Evolutionary conservation across 495 filamentous ascomycete genomes (phyloP).

Genomic region (Aspergillus olivimuriae): DNA sequence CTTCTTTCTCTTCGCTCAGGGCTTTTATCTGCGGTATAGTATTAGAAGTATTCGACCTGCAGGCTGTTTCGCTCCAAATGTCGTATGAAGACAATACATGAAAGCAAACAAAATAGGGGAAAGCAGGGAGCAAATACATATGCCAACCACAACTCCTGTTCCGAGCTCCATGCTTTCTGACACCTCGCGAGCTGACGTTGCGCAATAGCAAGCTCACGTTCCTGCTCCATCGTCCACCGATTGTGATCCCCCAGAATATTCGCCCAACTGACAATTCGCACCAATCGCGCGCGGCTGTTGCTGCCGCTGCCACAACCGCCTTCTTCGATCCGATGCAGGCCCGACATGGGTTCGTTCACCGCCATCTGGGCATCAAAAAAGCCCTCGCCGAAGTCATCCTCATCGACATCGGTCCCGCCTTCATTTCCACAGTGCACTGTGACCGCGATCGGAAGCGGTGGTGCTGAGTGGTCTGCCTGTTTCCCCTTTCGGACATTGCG

Average conservation of each 20-base stretch:
- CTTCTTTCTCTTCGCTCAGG: slow-evolving; percentile 34
- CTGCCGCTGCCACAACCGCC: slow-evolving; percentile 6
- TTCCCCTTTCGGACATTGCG: slow-evolving; percentile 3
- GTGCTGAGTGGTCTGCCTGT: neutral
- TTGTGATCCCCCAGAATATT: slow-evolving; percentile 25
- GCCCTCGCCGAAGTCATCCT: neutral
- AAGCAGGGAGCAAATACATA: slow-evolving; percentile 27
- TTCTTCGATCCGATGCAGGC: slow-evolving; percentile 3
- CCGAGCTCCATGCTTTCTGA: slow-evolving; percentile 40
- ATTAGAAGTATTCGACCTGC: no score
- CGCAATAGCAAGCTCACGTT: slow-evolving; percentile 25
- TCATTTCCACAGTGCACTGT: slow-evolving; percentile 4
- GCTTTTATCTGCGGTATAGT: slow-evolving; percentile 25
- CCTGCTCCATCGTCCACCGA: slow-evolving; percentile 33
- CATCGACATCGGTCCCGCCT: slow-evolving; percentile 3
- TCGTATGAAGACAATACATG: no score
- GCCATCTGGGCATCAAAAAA: slow-evolving; percentile 6
- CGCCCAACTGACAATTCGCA: slow-evolving; percentile 30
- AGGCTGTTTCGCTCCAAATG: no score
- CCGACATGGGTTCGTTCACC: slow-evolving; percentile 10
- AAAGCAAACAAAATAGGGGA: neutral
- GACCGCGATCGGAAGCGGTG: neutral
- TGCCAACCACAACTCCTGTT: slow-evolving; percentile 36
- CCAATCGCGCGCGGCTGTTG: slow-evolving; percentile 9
- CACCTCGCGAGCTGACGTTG: slow-evolving; percentile 27